Evolutionary conservation across 1,284 basidiomycete species (phyloP).

Genomic region (Cutaneotrichosporon spelunceum): DNA sequence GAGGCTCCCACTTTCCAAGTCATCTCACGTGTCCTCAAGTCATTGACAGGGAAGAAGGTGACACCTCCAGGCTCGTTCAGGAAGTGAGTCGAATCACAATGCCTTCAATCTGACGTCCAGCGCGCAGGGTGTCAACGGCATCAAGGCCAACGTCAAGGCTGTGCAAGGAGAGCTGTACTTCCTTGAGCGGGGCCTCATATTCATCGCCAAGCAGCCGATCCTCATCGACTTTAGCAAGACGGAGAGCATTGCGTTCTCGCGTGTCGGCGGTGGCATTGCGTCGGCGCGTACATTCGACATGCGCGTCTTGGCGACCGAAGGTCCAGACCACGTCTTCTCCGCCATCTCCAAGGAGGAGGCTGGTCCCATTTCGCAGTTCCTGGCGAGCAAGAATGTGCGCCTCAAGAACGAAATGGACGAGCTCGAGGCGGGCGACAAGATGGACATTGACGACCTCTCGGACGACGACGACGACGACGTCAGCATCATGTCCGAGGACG

Average conservation of each 20-base stretch:
- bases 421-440: conserved; percentile 63
- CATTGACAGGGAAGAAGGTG: conserved; percentile 85
- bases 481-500: conserved; percentile 41
- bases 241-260: conserved; percentile 87
- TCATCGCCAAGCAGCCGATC: conserved; percentile 93
- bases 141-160: conserved; percentile 98
- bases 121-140: conserved; percentile 55
- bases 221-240: conserved; percentile 90
- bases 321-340: conserved; percentile 81
- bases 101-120: conserved; percentile 29
- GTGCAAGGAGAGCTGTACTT: conserved; percentile 96
- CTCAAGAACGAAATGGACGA: conserved; percentile 98
- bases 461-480: conserved; percentile 59
- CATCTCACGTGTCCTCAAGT: conserved; percentile 90
- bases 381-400: conserved; percentile 85
- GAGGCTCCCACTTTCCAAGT: conserved; percentile 91
- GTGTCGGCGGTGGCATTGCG: conserved; percentile 82
- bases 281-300: conserved; percentile 94
- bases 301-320: conserved; percentile 75
- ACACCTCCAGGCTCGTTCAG: conserved; percentile 76
- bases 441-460: conserved; percentile 72
- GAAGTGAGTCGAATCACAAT: conserved; percentile 57
- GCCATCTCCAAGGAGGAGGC: conserved; percentile 96
- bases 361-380: conserved; percentile 75
- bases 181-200: conserved; percentile 96